Base-by-base conservation (phyloP, 371 early-diverging fungal species). In the Mortierella sp. region DNA sequence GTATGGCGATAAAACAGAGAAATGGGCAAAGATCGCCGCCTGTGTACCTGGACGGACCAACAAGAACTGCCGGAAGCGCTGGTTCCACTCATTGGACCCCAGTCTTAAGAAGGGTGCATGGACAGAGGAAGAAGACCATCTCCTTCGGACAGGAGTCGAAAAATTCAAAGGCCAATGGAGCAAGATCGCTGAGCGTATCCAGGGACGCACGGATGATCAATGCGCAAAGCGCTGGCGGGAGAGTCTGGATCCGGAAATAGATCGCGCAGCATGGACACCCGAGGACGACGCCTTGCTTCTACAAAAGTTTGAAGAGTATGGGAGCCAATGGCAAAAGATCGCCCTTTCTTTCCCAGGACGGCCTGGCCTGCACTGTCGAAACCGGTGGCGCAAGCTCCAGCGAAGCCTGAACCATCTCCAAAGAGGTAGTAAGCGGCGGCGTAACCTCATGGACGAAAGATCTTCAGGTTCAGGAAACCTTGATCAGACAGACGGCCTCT, bases 191-290 rank as follows among this genome's bases (percentile, higher is more conserved):
- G 91, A 92, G 66, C 85, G 88, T 69, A 85, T 94, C 25, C 86
- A 85, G 14, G 94, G 94, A 9, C 83, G 94, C n/a, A 94, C 93
- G 6, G 93, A 93, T 70, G 93, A 93, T 74, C 94, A 93, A 64
- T 93, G 93, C 60, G 91, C 93, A 18, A 93, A 93, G 81, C 86
- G 95, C 21, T 94, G 94, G 94, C 82, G 93, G 16, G 93, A 94
- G 80, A 88, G 88, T 53, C 77, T 94, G 47, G 94, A 94, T 82
- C 93, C 94, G 5, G 83, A 84, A 29, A 94, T 94, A 46, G 90
- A 92, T 62, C 83, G 90, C 25, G 89, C 90, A 6, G 89, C 88
- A 29, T 96, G 96, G 96, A 90, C 91, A 7, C 69, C 85, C 1
- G 87, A 87, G 25, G 96, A 96, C 57, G 96, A 95, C 75, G 74